Conservation (phyloP, 306 rosid species). For the Quercus gilva region DNA sequence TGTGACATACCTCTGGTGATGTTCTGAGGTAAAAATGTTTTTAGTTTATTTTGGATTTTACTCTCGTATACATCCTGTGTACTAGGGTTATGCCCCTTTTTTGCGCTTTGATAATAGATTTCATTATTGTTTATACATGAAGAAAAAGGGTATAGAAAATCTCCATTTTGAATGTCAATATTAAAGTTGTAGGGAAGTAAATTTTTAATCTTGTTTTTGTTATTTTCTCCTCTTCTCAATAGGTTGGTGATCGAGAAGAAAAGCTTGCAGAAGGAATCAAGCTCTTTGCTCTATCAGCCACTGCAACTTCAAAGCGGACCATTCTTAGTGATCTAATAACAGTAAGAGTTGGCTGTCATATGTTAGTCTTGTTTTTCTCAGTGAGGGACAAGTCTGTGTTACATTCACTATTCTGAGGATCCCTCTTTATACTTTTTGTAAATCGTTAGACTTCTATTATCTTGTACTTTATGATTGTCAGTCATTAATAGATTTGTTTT, state of each 20-base stretch:
- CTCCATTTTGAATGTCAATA: not conserved
- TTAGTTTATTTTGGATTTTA: no score
- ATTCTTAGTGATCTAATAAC: constrained; percentile 94
- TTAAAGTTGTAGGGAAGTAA: constrained; percentile 2
- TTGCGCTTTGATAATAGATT: no score
- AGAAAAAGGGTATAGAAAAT: not conserved
- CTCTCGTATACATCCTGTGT: no score
- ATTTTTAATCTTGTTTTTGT: constrained; percentile 6
- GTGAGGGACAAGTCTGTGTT: not conserved
- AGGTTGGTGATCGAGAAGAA: constrained; percentile 97
- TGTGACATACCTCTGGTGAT: not conserved
- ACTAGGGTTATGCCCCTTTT: no score
- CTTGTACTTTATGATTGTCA: no score
- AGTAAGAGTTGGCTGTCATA: constrained; percentile 43
- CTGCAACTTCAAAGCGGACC: constrained; percentile 82
- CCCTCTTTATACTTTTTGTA: no score
- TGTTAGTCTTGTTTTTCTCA: constrained; percentile 8
- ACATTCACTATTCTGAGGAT: no score
- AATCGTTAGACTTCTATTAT: no score
- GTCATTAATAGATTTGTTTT: no score
- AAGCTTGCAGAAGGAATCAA: constrained; percentile 99
- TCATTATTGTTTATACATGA: no score
- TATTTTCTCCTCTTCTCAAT: constrained; percentile 7
- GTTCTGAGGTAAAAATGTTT: not conserved
- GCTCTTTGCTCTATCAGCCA: constrained; percentile 82